Evolutionary conservation across 805 yeast genomes (phyloP).

Genomic region (Candida golubevii): DNA sequence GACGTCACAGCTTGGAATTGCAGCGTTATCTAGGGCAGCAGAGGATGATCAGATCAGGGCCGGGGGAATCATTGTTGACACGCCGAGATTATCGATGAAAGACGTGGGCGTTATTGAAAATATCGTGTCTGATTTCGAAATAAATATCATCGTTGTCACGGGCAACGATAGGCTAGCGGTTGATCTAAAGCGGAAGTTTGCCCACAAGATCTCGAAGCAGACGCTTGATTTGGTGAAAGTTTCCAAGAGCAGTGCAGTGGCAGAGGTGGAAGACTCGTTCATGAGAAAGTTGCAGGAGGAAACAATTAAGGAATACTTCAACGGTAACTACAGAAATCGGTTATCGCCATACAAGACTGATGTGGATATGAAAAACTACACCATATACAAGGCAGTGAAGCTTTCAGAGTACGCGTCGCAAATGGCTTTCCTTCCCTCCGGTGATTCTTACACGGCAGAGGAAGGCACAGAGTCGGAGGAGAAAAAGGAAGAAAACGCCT

Average conservation of each 20-base stretch:
- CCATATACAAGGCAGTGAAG: slow-evolving; percentile 57
- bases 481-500: slow-evolving; percentile 21
- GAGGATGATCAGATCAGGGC: slow-evolving; percentile 43
- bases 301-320: slow-evolving; percentile 81
- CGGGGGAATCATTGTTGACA: slow-evolving; percentile 68
- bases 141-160: slow-evolving; percentile 61
- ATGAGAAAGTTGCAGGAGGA: slow-evolving; percentile 69
- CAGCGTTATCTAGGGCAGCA: slow-evolving; percentile 44
- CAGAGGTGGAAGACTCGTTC: slow-evolving; percentile 66
- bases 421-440: slow-evolving; percentile 39
- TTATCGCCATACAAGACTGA: slow-evolving; percentile 86
- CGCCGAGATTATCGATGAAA: slow-evolving; percentile 58
- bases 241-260: slow-evolving; percentile 71
- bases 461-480: slow-evolving; percentile 16
- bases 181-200: slow-evolving; percentile 54
- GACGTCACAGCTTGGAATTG: slow-evolving; percentile 46
- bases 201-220: slow-evolving; percentile 25
- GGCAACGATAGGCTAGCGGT: slow-evolving; percentile 69
- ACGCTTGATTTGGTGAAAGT: slow-evolving; percentile 53
- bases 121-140: slow-evolving; percentile 55
- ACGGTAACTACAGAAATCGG: slow-evolving; percentile 63
- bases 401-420: slow-evolving; percentile 33
- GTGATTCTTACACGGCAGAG: slow-evolving; percentile 37
- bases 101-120: slow-evolving; percentile 50
- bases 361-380: slow-evolving; percentile 56